Base-by-base conservation (phyloP, 805 yeast species). In the Nakazawaea sp. region DNA sequence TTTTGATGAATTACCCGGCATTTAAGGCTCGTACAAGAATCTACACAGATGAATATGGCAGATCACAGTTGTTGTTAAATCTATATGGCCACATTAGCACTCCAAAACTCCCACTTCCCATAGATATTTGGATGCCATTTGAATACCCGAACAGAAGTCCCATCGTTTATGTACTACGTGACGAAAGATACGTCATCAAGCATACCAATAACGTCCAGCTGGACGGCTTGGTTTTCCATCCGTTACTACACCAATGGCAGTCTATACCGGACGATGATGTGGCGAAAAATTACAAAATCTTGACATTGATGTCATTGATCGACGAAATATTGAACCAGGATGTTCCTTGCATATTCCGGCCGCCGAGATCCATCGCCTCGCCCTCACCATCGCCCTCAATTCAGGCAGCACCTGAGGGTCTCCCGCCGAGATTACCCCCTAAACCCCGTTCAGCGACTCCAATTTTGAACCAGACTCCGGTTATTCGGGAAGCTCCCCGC, bases 111-210 rank as follows among this genome's bases (percentile, higher is more conserved):
- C 56, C 61, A n/a, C 58, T 73, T 13, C 89, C 88, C 0, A 49
- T 87, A 10, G 77, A 76, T 37, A 55, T 88, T 4, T 87, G 95
- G 95, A 50, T 89, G 4, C 95, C 95, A 0, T 66, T 68, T 19
- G 62, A 66, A 18, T 88, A 83, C 46, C 96, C 96, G 0, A 46
- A 50, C n/a, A 63, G 59, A 3, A 68, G 80, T 1, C 97, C 97
- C 0, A 47, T 75, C n/a, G 69, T 76, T 1, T 82, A 66, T 50
- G 72, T 88, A 9, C 77, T 81, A 2, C 68, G 76, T n/a, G 61
- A 60, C 25, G 50, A 57, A 18, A 53, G 51, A 11, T 64, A 65
- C 58, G 52, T 64, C 25, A 53, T 81, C 13, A 64, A 64, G 28
- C 81, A 88, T 0, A 80, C 81, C 18, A 78, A 75, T 45, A 65